A percentile compares a stretch with the other conserved stretches of the same genome.
phyloP scores from a whole-genome alignment of 768 basidiomycete genomes.

The Clitopilus passeckerianus region DNA sequence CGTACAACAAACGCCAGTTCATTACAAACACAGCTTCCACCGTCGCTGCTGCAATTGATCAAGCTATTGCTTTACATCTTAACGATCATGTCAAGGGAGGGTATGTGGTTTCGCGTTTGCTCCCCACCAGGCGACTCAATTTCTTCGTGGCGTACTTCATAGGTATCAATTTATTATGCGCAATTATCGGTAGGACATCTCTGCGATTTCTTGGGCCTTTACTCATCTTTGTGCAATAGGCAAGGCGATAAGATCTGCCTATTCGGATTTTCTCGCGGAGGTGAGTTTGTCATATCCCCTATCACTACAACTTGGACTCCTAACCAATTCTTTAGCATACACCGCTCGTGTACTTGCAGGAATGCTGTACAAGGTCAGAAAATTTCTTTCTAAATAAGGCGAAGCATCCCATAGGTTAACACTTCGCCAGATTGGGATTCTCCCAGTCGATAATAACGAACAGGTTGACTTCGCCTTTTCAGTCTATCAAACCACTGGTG shows the following conservation, averaged over 20 bases:
- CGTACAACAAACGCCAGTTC: slow-evolving; percentile 17
- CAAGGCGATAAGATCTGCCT: slow-evolving; percentile 23
- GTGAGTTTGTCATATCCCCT: slow-evolving; percentile 1
- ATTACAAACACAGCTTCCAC: slow-evolving; percentile 12
- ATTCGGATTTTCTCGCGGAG: slow-evolving; percentile 24
- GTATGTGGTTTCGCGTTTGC: slow-evolving; percentile 6
- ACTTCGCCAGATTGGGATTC: slow-evolving; percentile 21
- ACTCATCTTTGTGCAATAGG: slow-evolving; percentile 6
- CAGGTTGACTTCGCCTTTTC: slow-evolving; percentile 29
- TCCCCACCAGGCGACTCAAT: neutral
- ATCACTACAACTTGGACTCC: too few relatives aligned
- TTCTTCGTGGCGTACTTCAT: neutral
- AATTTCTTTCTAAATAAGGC: neutral
- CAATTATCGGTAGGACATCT: slow-evolving; percentile 13
- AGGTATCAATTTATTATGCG: slow-evolving; percentile 19
- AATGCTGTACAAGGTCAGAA: slow-evolving; percentile 26
- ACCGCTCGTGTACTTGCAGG: slow-evolving; percentile 24
- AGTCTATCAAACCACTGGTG: slow-evolving; percentile 22
- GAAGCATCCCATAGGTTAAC: too few relatives aligned
- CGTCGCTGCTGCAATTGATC: slow-evolving; percentile 14
- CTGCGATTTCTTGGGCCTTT: neutral
- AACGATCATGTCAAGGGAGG: slow-evolving; percentile 26
- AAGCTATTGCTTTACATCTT: slow-evolving; percentile 17
- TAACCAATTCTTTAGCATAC: slow-evolving; percentile 9
- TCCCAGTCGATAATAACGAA: slow-evolving; percentile 23